These are phyloP conservation scores for Penicillium psychrosexuale DNA, from an alignment of 2,329 filamentous ascomycete species.

Conservation along the genomic window DNA sequence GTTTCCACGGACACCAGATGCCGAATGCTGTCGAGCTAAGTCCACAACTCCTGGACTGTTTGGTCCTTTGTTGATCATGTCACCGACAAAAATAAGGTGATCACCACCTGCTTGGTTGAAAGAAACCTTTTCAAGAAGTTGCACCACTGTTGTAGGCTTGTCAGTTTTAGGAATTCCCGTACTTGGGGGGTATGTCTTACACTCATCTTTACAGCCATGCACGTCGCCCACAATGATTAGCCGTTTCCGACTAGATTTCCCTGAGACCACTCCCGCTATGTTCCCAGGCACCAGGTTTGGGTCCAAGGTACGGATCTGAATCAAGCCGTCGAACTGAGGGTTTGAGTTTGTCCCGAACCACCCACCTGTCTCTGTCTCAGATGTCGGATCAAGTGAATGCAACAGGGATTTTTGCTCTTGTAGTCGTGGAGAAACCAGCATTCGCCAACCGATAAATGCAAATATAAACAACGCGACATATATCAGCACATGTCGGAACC, in stretches of 20 bases:
- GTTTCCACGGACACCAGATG: constrained; percentile 84
- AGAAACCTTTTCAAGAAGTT: constrained; percentile 63
- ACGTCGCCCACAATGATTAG: constrained; percentile 87
- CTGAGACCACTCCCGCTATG: constrained; percentile 8
- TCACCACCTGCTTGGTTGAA: constrained; percentile 61
- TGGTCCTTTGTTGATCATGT: constrained; percentile 82
- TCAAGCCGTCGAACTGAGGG: constrained; percentile 50
- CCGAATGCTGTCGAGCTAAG: constrained; percentile 67
- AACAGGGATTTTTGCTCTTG: constrained; percentile 32
- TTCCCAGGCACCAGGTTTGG: constrained; percentile 44
- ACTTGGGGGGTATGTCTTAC: constrained; percentile 39
- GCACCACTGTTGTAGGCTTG: constrained; percentile 37
- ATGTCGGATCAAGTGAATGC: constrained; percentile 31
- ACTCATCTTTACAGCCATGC: constrained; percentile 74
- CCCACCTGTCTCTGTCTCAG: constrained; percentile 29
- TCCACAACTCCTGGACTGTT: constrained; percentile 75
- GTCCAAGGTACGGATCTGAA: constrained; percentile 51
- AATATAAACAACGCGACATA: constrained; percentile 34
- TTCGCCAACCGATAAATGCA: constrained; percentile 35
- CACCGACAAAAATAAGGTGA: constrained; percentile 72
- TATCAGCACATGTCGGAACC: constrained; percentile 39
- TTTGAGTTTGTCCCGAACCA: constrained; percentile 49
- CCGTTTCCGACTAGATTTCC: constrained; percentile 47
- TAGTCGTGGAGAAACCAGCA: constrained; percentile 31
- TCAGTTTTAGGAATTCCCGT: constrained; percentile 1